Conservation (phyloP, 1,139 yeast genomes). For the Suhomyces yuchorum region DNA sequence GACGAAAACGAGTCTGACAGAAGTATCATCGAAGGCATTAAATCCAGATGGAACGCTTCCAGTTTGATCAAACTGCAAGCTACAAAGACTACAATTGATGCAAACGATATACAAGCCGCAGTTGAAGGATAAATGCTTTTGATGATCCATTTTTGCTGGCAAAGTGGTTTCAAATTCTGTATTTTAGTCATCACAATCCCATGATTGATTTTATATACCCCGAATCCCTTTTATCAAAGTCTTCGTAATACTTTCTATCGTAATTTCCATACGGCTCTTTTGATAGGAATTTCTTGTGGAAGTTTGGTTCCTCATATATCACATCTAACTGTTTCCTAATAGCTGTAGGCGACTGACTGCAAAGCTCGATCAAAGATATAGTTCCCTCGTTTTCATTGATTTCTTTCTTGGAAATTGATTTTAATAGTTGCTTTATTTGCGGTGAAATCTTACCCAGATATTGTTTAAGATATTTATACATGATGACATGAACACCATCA, state of each 20-base stretch:
- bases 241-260: constrained; percentile 24
- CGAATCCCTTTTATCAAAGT: constrained; percentile 32
- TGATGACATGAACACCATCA: constrained; percentile 30
- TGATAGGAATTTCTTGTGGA: constrained; percentile 10
- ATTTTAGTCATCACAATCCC: constrained; percentile 8
- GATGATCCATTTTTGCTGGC: constrained; percentile 9
- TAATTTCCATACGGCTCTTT: constrained; percentile 8
- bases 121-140: constrained; percentile 18
- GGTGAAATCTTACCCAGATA: constrained; percentile 17
- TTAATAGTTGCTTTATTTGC: constrained; percentile 18
- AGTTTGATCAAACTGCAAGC: constrained; percentile 25
- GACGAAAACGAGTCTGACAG: constrained; percentile 35
- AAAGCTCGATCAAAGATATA: constrained; percentile 9
- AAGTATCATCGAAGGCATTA: constrained; percentile 34
- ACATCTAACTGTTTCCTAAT: constrained; percentile 12
- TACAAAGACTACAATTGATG: constrained; percentile 36
- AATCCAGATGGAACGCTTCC: constrained; percentile 21
- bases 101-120: constrained; percentile 40
- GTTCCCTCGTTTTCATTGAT: constrained; percentile 15
- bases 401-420: constrained; percentile 19
- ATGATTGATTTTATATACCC: constrained; percentile 23
- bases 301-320: constrained; percentile 18
- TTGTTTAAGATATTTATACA: constrained; percentile 29
- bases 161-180: constrained; percentile 5
- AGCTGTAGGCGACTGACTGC: neutral